These are phyloP conservation scores for Penicillium brevicompactum DNA, from an alignment of 2,329 filamentous ascomycete species.

Conservation along the genomic window DNA sequence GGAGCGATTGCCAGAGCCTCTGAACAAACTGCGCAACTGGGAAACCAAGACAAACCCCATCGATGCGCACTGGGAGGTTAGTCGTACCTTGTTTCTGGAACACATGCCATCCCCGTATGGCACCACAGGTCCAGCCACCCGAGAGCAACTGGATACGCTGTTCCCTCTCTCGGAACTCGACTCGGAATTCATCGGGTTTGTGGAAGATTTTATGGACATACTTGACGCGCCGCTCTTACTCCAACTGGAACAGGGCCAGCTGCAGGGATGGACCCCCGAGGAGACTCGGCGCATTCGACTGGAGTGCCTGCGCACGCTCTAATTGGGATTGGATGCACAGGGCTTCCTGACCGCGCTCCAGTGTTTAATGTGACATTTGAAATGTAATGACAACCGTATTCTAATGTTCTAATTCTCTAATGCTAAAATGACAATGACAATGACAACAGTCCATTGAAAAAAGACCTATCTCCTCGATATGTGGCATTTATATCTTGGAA, in stretches of 20 bases:
- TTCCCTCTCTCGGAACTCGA: conserved; percentile 28
- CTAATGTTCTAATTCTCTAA: neutral
- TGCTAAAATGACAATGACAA: neutral
- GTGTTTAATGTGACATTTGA: neutral
- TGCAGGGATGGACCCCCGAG: conserved; percentile 40
- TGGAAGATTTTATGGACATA: conserved; percentile 46
- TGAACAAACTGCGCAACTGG: conserved; percentile 51
- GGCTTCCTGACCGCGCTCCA: neutral
- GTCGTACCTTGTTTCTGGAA: conserved; percentile 21
- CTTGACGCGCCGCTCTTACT: conserved; percentile 52
- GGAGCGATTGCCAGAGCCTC: conserved; percentile 34
- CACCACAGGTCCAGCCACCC: conserved; percentile 16
- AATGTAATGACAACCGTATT: neutral
- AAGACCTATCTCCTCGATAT: conserved; percentile 10
- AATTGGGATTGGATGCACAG: neutral
- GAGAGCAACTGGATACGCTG: conserved; percentile 26
- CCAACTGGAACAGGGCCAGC: conserved; percentile 54
- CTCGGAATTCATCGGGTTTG: conserved; percentile 39
- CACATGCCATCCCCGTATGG: conserved; percentile 21
- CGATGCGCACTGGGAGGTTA: conserved; percentile 38
- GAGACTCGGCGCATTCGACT: conserved; percentile 33
- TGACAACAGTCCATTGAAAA: neutral
- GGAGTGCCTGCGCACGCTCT: neutral
- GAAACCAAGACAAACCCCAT: conserved; percentile 31
- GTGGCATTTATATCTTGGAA: conserved; percentile 23